Evolutionary conservation across 257 asterid genomes (phyloP), one percentile per base, ranked within the genome.

Genomic region (Capsicum baccatum): DNA sequence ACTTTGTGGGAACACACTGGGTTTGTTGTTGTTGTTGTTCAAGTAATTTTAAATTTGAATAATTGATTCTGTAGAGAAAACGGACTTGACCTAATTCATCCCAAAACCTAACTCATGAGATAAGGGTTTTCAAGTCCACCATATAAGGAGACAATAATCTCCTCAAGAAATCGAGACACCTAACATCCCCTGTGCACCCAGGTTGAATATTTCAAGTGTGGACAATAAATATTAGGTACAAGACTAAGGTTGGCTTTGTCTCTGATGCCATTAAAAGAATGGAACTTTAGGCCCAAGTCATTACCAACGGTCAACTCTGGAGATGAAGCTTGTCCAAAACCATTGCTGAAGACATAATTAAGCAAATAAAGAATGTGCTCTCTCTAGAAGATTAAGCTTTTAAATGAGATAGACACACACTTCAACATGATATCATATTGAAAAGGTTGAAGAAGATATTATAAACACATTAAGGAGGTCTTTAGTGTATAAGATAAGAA

Each of bases 401-500:
- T 63, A 2, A 63, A 63, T 63, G 42, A 63, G 42, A 21, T 63
- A 14, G 70, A 21, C 42, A 2, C 17, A 63, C 44, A 5, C 44
- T 63, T 63, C 8, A 0, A 63, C 70, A 26, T 63, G 70, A 16
- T 63, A 63, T 63, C 70, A 5, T 10, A 11, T 11, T 63, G 9
- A 26, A 63, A 62, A 63, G 44, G 44, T 63, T 63, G 13, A 26
- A 26, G 70, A 63, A 63, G 42, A 63, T 26, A 63, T 19, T 59
- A 9, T 8, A 19, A 62, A 33, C 9, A 37, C 37, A 62, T 4
- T 44, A 62, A 19, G 42, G 70, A 26, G 70, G 44, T 63, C 9
- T 63, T 63, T 63, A 16, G 70, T 63, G 70, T 63, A 39, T 21
- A 63, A 63, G 70, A 63, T 63, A 44, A 21, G 70, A 63, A 63